Evolutionary conservation across 106 monocot species (phyloP).

Genomic region (Dendrobium catenatum): DNA sequence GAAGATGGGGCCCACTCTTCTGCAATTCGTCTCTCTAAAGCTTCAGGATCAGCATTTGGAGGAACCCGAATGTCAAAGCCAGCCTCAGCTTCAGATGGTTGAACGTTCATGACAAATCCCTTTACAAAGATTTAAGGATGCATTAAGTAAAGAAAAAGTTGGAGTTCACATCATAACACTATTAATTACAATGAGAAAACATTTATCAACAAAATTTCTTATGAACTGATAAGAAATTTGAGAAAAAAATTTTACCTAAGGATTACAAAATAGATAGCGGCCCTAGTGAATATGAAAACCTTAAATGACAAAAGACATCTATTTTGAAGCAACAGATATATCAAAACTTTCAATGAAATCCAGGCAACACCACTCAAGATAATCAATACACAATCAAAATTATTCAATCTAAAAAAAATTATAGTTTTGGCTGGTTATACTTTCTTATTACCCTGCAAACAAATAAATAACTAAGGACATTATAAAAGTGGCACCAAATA

Average conservation of each 20-base stretch:
- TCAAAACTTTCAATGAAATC: neutral
- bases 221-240: neutral
- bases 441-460: too few species aligned
- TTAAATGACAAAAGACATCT: neutral
- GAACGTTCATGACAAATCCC: conserved; percentile 98
- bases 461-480: too few species aligned
- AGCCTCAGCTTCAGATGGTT: conserved; percentile 93
- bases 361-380: too few species aligned
- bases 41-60: conserved; percentile 53
- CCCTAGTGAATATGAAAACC: neutral
- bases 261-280: neutral
- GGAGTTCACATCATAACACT: neutral
- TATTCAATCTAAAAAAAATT: too few species aligned
- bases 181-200: neutral
- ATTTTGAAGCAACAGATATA: neutral
- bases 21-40: conserved; percentile 67
- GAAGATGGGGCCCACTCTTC: conserved; percentile 95
- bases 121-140: neutral
- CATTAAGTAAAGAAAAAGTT: neutral
- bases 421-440: too few species aligned
- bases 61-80: conserved; percentile 91
- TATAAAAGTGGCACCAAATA: too few species aligned
- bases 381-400: too few species aligned
- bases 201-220: neutral
- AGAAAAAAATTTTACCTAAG: neutral